Percentiles rank a stretch among this genome's conserved stretches.
Conservation (phyloP, 2,329 filamentous ascomycete genomes). For the Ascochyta rabiei region DNA sequence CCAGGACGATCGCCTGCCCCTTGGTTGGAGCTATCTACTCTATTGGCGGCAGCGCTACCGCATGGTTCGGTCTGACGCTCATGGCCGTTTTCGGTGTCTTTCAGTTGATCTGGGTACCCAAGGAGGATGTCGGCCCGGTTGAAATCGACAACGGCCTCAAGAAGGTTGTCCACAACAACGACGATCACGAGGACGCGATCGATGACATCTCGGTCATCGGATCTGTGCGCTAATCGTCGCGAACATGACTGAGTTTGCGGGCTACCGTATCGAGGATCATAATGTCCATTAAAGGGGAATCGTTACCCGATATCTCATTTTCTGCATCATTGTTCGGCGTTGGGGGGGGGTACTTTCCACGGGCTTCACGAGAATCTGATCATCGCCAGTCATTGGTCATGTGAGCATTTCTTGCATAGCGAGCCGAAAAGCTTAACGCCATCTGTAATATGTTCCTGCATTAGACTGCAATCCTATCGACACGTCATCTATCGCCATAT, state of each 20-base stretch:
- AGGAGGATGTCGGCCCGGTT: slow-evolving; percentile 49
- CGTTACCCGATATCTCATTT: background rate
- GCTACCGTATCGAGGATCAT: background rate
- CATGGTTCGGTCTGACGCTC: slow-evolving; percentile 64
- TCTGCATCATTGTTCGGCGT: slow-evolving; percentile 33
- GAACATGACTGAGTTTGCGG: slow-evolving; percentile 1
- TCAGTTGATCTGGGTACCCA: slow-evolving; percentile 63
- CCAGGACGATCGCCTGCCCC: slow-evolving; percentile 71
- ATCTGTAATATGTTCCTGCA: background rate
- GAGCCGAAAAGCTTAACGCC: slow-evolving; percentile 7
- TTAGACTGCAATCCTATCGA: background rate
- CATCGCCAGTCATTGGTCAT: slow-evolving; percentile 13
- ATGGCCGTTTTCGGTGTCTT: slow-evolving; percentile 62
- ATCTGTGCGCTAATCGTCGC: slow-evolving; percentile 28
- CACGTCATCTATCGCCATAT: background rate
- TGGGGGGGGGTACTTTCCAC: slow-evolving; percentile 12
- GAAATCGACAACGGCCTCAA: slow-evolving; percentile 43
- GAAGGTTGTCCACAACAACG: slow-evolving; percentile 31
- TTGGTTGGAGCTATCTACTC: slow-evolving; percentile 71
- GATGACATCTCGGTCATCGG: slow-evolving; percentile 37
- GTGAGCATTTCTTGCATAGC: slow-evolving; percentile 27
- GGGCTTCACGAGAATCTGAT: slow-evolving; percentile 5
- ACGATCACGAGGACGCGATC: slow-evolving; percentile 31
- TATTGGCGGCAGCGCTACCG: slow-evolving; percentile 63
- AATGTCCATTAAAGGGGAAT: background rate